A percentile compares a stretch with the other conserved stretches of the same genome.
Evolutionary conservation across 306 rosid genomes (phyloP).

Genomic region (Acacia melanoxylon): DNA sequence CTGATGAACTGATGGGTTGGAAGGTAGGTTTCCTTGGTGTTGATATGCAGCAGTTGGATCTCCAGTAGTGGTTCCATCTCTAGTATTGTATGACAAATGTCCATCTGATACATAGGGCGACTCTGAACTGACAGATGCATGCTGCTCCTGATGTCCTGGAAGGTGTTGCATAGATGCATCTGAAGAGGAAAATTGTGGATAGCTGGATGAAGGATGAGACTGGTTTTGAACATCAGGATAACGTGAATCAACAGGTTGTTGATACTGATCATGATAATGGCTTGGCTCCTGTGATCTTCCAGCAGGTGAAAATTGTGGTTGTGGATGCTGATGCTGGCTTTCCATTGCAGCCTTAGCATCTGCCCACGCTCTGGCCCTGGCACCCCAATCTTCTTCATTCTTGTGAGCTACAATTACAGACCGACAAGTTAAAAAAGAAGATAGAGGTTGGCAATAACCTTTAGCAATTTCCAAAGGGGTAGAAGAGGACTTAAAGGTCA

Average conservation of each 20-base stretch:
- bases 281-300: slow-evolving; percentile 74
- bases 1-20: slow-evolving; percentile 83
- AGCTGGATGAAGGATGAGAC: slow-evolving; percentile 54
- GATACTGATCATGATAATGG: slow-evolving; percentile 74
- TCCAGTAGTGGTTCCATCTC: slow-evolving; percentile 56
- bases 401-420: slow-evolving; percentile 36
- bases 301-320: slow-evolving; percentile 58
- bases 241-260: slow-evolving; percentile 50
- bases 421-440: slow-evolving; percentile 5
- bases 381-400: slow-evolving; percentile 96
- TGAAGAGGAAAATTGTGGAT: slow-evolving; percentile 70
- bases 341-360: slow-evolving; percentile 79
- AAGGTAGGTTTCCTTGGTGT: slow-evolving; percentile 56
- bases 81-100: slow-evolving; percentile 45
- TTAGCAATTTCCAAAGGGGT: slow-evolving; percentile 1
- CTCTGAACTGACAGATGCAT: slow-evolving; percentile 50
- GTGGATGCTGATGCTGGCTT: slow-evolving; percentile 77
- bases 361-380: slow-evolving; percentile 98
- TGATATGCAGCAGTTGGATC: slow-evolving; percentile 58
- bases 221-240: slow-evolving; percentile 66
- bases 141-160: slow-evolving; percentile 59
- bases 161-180: slow-evolving; percentile 49
- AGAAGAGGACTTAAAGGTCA: slow-evolving; percentile 17
- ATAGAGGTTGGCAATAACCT: neutral
- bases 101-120: slow-evolving; percentile 62